Base-by-base conservation (phyloP, 805 yeast species). In the Vanderwaltozyma verrucispora region DNA sequence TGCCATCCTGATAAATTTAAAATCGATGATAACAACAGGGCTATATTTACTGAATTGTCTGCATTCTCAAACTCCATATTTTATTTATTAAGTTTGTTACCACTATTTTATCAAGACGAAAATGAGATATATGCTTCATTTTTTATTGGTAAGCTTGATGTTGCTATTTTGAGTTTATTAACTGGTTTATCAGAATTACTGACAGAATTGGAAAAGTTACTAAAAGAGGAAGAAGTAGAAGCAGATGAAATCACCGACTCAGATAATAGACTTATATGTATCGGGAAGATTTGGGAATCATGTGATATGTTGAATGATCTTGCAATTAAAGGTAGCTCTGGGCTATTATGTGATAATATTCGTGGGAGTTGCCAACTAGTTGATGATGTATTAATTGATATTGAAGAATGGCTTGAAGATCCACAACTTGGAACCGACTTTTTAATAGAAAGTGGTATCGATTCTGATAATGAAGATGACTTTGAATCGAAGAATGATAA, bases 281-380 rank as follows among this genome's bases (percentile, higher is more conserved):
- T 82, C 16, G 92, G 87, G 13, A 70, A 71, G 50, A 64, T 83
- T 4, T 84, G 94, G 94, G 67, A 74, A n/a, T 55, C 63, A 25
- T 79, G 87, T 53, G 82, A 77, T 39, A 48, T 51, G 0, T 36
- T 81, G 8, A 54, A 59, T 10, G 53, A 58, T 8, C 50, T 72
- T 15, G 48, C 72, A 5, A 59, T 62, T 16, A 59, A 54, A 18
- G 86, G 86, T 0, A 69, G 74, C 34, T 43, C 74, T 14, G 80
- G 77, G 2, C 49, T 76, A 2, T 57, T 81, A 36, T 71, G 69
- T 26, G 47, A 48, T 23, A 70, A 68, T 37, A 58, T 80, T 4
- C 46, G 45, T 25, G 31, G 29, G 1, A 50, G 54, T 36, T 31
- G 43, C 30, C 64, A 61, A 28, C 51, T 81, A 38, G 63, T 80